Evolutionary conservation across 1,139 yeast genomes (phyloP), one percentile per base, ranked within the genome.

Genomic region (Waltiozyma sp.): DNA sequence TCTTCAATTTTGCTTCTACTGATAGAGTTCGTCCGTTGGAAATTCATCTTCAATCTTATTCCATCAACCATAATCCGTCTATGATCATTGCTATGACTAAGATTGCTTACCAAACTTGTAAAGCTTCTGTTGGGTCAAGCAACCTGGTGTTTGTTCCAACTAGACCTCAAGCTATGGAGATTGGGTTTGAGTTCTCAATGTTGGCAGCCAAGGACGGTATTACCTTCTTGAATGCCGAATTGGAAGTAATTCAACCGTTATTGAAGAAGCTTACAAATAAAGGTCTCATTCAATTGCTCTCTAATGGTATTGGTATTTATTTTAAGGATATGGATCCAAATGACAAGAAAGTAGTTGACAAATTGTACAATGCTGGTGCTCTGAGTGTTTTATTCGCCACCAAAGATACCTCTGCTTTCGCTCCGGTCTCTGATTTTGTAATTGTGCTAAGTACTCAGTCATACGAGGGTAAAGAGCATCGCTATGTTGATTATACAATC

Each of bases 401-500:
- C 0, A 71, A 70, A 41, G 87, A 80, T 1, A 69, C 77, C 3
- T 68, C 78, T 28, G 52, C 61, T 39, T 67, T 64, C 49, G 63
- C 73, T 15, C 88, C 89, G 0, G 38, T 58, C 1, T 76, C 85
- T 0, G 64, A 68, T 39, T 60, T 69, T 41, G 83, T 84, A 3
- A 60, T 83, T 19, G 68, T 89, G 10, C 60, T 81, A 50, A 88
- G 94, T 6, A 87, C 96, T 0, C 81, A 77, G 49, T 69, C 64
- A 28, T 83, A 69, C 54, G 94, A 87, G 43, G 91, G 85, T 1
- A 73, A 69, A 41, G 95, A 84, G 49, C 84, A 79, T 52, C 65
- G 89, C 26, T 75, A 72, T 50, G 63, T 79, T 41, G 87, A 82
- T 56, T 88, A 87, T 56, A 66, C 86, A 0, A 68, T 86, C 31